Conservation (phyloP, 177 flowering plant genomes). For the Vitis hybrid region DNA sequence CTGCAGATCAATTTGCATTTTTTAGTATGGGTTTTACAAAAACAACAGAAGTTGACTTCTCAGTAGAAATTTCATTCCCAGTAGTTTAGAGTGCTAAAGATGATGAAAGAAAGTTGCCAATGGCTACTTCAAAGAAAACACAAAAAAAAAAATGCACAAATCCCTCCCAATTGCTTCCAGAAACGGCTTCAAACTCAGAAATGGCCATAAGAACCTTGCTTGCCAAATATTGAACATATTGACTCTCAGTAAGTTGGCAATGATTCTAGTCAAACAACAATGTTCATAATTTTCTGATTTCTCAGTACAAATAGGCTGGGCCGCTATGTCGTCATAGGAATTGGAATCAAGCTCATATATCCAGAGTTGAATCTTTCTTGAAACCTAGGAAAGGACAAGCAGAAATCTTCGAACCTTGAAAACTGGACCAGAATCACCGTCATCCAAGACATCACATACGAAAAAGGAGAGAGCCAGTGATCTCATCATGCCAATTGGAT, state of each 20-base stretch:
- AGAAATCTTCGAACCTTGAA: conserved; percentile 71
- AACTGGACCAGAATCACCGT: conserved; percentile 80
- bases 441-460: conserved; percentile 69
- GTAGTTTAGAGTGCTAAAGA: conserved; percentile 2
- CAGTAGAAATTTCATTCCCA: conserved; percentile 16
- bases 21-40: conserved; percentile 24
- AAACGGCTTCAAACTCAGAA: conserved; percentile 45
- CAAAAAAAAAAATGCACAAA: conserved; percentile 34
- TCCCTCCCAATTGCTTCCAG: conserved; percentile 41
- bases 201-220: conserved; percentile 54
- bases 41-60: conserved; percentile 12
- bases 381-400: conserved; percentile 44
- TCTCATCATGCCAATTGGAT: conserved; percentile 88
- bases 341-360: conserved; percentile 18
- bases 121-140: conserved; percentile 36
- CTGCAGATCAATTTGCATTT: conserved; percentile 44
- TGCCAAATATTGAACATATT: conserved; percentile 50
- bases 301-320: not conserved
- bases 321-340: conserved; percentile 20
- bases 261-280: conserved; percentile 29
- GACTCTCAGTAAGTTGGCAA: conserved; percentile 44
- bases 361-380: conserved; percentile 44
- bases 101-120: conserved; percentile 26
- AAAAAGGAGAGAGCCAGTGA: conserved; percentile 69
- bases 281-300: conserved; percentile 11